A percentile compares a stretch with the other conserved stretches of the same genome.
Evolutionary conservation across 202 grass and related monocot genomes (phyloP).

Genomic region (Eragrostis tef): DNA sequence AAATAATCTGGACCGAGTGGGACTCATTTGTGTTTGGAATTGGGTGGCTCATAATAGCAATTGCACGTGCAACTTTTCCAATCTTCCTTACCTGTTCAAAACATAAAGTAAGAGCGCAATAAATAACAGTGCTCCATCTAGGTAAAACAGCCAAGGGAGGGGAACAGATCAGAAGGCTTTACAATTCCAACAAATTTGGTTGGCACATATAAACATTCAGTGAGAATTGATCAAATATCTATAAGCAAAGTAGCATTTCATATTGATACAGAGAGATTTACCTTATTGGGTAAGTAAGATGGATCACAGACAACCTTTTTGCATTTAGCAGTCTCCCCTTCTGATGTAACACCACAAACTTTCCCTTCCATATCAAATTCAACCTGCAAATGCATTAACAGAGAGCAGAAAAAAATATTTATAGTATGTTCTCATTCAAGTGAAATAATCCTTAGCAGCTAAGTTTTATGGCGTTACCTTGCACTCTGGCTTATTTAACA

Average conservation of each 20-base stretch:
- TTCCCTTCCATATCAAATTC: conserved; percentile 85
- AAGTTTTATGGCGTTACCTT: conserved; percentile 53
- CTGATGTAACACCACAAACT: conserved; percentile 83
- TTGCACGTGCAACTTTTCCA: conserved; percentile 78
- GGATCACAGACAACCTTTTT: conserved; percentile 89
- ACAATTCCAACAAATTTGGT: conserved; percentile 33
- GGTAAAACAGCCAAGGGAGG: not conserved
- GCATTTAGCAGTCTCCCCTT: conserved; percentile 86
- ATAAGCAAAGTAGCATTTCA: conserved; percentile 23
- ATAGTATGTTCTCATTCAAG: not conserved
- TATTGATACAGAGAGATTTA: conserved; percentile 11
- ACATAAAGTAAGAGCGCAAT: not conserved
- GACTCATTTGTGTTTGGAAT: conserved; percentile 75
- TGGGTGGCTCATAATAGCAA: conserved; percentile 86
- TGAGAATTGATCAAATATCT: conserved; percentile 10
- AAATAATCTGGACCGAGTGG: conserved; percentile 78
- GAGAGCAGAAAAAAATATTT: not conserved
- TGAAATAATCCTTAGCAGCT: conserved; percentile 20
- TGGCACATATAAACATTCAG: conserved; percentile 5
- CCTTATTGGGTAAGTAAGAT: conserved; percentile 80
- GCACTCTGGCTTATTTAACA: conserved; percentile 87
- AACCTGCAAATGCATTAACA: conserved; percentile 50
- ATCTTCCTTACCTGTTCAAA: conserved; percentile 72
- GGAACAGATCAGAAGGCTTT: conserved; percentile 1
- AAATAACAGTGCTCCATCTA: not conserved